phyloP scores from a whole-genome alignment of 1,284 basidiomycete species.

The Singerocomus inundabilis region DNA sequence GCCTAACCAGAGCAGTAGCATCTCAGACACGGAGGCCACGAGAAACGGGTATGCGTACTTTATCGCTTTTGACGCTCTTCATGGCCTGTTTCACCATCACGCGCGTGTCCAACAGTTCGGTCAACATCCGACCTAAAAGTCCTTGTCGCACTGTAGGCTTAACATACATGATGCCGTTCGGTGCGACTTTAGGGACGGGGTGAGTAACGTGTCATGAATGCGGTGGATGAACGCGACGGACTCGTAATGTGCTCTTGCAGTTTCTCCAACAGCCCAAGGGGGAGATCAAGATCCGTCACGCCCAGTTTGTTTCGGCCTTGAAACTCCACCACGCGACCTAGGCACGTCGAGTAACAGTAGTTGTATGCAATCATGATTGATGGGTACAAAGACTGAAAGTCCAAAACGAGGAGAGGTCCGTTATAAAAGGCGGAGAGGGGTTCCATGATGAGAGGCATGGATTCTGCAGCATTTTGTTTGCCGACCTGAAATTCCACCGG shows the following conservation, averaged over 20 bases:
- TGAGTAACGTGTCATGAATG: not conserved
- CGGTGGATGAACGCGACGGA: constrained; percentile 34
- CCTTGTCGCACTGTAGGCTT: constrained; percentile 84
- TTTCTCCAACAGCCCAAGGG: constrained; percentile 65
- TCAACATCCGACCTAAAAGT: constrained; percentile 88
- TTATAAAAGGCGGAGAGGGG: constrained; percentile 92
- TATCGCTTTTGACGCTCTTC: constrained; percentile 75
- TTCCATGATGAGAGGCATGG: constrained; percentile 93
- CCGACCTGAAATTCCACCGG: constrained; percentile 62
- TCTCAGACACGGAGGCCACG: no score
- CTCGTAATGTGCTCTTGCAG: constrained; percentile 76
- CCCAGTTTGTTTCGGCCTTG: constrained; percentile 92
- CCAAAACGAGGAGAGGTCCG: constrained; percentile 70
- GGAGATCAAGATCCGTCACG: constrained; percentile 69
- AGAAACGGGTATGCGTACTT: constrained; percentile 44
- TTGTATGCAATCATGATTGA: constrained; percentile 99
- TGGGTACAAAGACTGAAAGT: constrained; percentile 96
- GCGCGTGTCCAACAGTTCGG: constrained; percentile 91
- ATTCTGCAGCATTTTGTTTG: constrained; percentile 95
- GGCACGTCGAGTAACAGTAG: constrained; percentile 94
- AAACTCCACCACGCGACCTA: constrained; percentile 85
- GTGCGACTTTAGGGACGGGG: constrained; percentile 63
- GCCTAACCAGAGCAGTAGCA: no score
- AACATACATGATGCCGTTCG: constrained; percentile 94
- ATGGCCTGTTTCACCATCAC: constrained; percentile 97